Evolutionary conservation across 805 yeast genomes (phyloP).

Genomic region (Sugiyamaella valdiviana): DNA sequence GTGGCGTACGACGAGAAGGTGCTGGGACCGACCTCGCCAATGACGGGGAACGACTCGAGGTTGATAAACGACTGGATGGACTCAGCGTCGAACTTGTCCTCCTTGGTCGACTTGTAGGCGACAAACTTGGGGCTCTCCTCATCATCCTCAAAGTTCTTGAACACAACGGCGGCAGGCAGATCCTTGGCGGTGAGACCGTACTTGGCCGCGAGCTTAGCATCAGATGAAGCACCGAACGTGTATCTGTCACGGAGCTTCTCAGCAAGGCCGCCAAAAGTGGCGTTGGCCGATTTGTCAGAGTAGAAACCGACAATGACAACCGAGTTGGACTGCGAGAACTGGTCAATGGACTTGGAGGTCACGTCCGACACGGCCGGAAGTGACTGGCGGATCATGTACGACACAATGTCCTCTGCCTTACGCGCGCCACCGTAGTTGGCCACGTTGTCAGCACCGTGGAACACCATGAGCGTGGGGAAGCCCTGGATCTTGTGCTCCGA

Average conservation of each 20-base stretch:
- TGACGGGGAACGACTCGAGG: conserved; percentile 67
- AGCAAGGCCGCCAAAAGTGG: conserved; percentile 61
- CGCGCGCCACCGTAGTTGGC: conserved; percentile 80
- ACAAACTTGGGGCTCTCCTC: conserved; percentile 29
- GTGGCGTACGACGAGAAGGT: conserved; percentile 71
- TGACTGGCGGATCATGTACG: conserved; percentile 74
- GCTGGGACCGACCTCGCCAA: conserved; percentile 80
- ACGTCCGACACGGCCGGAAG: conserved; percentile 64
- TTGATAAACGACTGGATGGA: conserved; percentile 45
- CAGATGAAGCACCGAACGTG: conserved; percentile 48
- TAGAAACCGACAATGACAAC: conserved; percentile 49
- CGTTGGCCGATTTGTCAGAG: conserved; percentile 45
- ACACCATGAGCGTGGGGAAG: conserved; percentile 78
- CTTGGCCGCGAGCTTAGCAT: conserved; percentile 36
- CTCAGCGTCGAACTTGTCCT: conserved; percentile 30
- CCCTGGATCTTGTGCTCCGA: conserved; percentile 61
- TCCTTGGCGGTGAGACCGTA: conserved; percentile 31
- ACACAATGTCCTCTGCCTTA: conserved; percentile 67
- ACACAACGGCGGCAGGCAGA: conserved; percentile 45
- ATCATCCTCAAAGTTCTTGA: conserved; percentile 33
- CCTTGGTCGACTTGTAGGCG: conserved; percentile 19
- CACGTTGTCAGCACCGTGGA: conserved; percentile 37
- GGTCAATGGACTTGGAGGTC: conserved; percentile 45
- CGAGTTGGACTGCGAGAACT: conserved; percentile 38
- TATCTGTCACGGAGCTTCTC: conserved; percentile 54